Evolutionary conservation across 2,329 filamentous ascomycete genomes (phyloP), one percentile per base, ranked within the genome.

Genomic region (Dothideomycetes sp.): DNA sequence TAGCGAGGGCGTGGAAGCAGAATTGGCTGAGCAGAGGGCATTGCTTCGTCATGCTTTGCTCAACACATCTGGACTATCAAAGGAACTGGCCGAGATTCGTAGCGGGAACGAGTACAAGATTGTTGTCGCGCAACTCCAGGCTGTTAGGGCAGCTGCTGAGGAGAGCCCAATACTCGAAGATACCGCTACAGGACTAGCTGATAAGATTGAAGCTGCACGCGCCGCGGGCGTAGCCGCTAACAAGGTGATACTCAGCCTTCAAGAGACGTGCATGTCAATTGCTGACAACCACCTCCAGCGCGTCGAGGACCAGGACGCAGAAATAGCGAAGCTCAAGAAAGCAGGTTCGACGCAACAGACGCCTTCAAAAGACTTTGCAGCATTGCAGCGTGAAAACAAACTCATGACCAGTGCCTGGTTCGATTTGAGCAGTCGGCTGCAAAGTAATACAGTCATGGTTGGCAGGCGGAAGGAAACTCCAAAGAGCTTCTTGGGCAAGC

Each of bases 401-500:
- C 71, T 91, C 55, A 85, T 93, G 52, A 70, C 80, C 18, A 82
- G 79, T n/a, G 85, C 85, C 2, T 93, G 84, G 84, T 88, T 88
- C 62, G 84, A 89, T 59, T 73, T 91, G 52, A 79, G 80, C 18
- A 79, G 72, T 55, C 72, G 85, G 37, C 61, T 93, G 49, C 84
- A 91, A 62, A 87, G 82, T 64, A 89, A 88, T 57, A 83, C 84
- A 46, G 80, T 89, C 31, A 77, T 84, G 40, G 63, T 93, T 46
- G 81, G 87, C 55, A 69, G 85, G 48, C 72, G 82, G 49, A 76
- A 77, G 50, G 83, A 89, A 51, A 73, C 74, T 49, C 81, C 84
- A 11, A 81, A 77, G 61, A 88, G 83, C 62, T 93, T 84, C 83
- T 64, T 93, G 51, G 84, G 84, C 53, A 87, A 84, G 67, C 84